phyloP scores from a whole-genome alignment of 305 asterid species.

The Solanum aculeatissimum region DNA sequence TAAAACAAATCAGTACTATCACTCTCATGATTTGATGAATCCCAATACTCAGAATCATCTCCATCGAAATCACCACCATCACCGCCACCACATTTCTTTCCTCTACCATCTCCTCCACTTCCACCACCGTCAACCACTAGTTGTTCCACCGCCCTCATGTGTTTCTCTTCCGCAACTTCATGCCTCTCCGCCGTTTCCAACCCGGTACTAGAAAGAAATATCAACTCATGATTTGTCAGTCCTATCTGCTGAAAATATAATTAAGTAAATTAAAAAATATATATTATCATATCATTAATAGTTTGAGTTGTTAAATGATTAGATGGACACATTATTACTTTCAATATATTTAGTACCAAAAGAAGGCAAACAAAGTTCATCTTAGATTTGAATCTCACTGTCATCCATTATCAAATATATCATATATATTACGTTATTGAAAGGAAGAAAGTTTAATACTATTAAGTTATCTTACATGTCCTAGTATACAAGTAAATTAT shows the following conservation, averaged over 20 bases:
- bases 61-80: constrained; percentile 2
- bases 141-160: not conserved
- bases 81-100: constrained; percentile 6
- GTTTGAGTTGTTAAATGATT: not conserved
- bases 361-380: not conserved
- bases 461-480: not conserved
- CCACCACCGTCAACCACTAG: constrained; percentile 9
- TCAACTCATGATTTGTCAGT: not conserved
- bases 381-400: not conserved
- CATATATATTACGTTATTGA: not conserved
- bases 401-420: not conserved
- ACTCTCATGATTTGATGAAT: constrained; percentile 6
- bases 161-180: not conserved
- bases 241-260: not conserved
- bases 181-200: not conserved
- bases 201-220: not conserved
- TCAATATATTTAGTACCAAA: not conserved
- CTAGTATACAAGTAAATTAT: not conserved
- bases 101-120: constrained; percentile 4
- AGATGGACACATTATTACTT: not conserved
- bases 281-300: not conserved
- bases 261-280: not conserved
- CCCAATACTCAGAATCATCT: constrained; percentile 4
- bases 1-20: constrained; percentile 28
- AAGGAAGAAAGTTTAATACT: not conserved